A percentile compares a stretch with the other conserved stretches of the same genome.
Evolutionary conservation across 805 yeast genomes (phyloP).

Genomic region (Saccharomycopsis oosterbeekiorum): DNA sequence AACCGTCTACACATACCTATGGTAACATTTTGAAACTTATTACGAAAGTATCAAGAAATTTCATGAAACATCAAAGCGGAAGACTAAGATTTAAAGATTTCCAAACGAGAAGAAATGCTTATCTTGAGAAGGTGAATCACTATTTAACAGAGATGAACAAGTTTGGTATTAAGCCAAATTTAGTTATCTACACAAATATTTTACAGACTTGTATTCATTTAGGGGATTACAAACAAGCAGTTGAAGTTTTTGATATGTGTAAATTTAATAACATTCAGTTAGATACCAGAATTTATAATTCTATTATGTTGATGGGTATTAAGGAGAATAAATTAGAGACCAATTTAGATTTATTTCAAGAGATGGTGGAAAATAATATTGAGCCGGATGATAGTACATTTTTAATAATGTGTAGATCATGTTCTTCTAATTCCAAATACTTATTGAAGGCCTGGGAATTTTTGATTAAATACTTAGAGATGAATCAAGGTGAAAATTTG

Average conservation of each 20-base stretch:
- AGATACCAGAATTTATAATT: slow-evolving; percentile 54
- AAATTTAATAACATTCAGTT: slow-evolving; percentile 67
- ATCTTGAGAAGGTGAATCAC: slow-evolving; percentile 30
- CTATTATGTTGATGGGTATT: slow-evolving; percentile 59
- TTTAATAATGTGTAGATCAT: slow-evolving; percentile 57
- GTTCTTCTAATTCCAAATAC: slow-evolving; percentile 42
- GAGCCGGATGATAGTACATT: slow-evolving; percentile 36
- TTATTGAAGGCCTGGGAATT: slow-evolving; percentile 65
- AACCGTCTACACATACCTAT: slow-evolving; percentile 30
- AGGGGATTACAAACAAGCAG: slow-evolving; percentile 48
- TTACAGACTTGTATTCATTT: slow-evolving; percentile 50
- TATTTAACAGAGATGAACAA: slow-evolving; percentile 31
- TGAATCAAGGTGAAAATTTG: slow-evolving; percentile 22
- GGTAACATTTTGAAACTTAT: slow-evolving; percentile 34
- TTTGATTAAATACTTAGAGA: slow-evolving; percentile 51
- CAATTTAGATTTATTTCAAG: slow-evolving; percentile 68
- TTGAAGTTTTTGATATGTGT: slow-evolving; percentile 72
- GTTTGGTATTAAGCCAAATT: slow-evolving; percentile 33
- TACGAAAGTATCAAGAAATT: slow-evolving; percentile 27
- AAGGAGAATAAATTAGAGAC: slow-evolving; percentile 56
- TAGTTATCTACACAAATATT: slow-evolving; percentile 43
- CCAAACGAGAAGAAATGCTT: slow-evolving; percentile 4
- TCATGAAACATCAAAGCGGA: slow-evolving; percentile 8
- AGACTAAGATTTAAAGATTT: slow-evolving; percentile 3
- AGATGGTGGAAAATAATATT: slow-evolving; percentile 38